phyloP scores from a whole-genome alignment of 106 monocot genomes.

The Dendrobium officinale region DNA sequence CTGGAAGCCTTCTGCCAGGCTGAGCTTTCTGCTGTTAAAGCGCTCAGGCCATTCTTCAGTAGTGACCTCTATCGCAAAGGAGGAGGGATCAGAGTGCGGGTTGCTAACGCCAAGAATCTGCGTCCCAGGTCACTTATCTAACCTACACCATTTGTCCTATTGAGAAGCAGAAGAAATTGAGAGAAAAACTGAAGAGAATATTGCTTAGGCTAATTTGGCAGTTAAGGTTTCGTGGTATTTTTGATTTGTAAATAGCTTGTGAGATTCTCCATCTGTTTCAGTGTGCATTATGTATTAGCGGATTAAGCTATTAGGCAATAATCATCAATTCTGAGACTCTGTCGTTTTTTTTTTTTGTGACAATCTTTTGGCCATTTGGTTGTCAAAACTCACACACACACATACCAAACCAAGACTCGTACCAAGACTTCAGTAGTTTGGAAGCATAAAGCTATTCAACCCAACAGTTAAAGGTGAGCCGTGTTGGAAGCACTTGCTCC shows the following conservation, averaged over 20 bases:
- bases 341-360: no score
- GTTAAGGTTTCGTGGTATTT: not conserved
- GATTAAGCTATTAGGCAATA: not conserved
- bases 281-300: not conserved
- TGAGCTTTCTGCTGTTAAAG: conserved; percentile 51
- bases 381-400: no score
- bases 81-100: conserved; percentile 18
- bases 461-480: no score
- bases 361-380: no score
- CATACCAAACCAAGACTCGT: no score
- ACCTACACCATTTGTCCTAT: not conserved
- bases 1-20: conserved; percentile 60
- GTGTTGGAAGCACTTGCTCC: no score
- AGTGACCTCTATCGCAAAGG: conserved; percentile 36
- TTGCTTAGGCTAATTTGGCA: not conserved
- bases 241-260: not conserved
- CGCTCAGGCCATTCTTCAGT: conserved; percentile 63
- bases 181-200: not conserved
- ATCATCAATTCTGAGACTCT: not conserved
- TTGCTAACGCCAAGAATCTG: conserved; percentile 10
- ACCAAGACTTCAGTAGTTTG: no score
- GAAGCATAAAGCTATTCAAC: no score
- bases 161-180: not conserved
- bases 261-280: not conserved
- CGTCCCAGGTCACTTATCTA: not conserved